Base-by-base conservation (phyloP, 768 basidiomycete genomes). In the Pleurotus pulmonarius region DNA sequence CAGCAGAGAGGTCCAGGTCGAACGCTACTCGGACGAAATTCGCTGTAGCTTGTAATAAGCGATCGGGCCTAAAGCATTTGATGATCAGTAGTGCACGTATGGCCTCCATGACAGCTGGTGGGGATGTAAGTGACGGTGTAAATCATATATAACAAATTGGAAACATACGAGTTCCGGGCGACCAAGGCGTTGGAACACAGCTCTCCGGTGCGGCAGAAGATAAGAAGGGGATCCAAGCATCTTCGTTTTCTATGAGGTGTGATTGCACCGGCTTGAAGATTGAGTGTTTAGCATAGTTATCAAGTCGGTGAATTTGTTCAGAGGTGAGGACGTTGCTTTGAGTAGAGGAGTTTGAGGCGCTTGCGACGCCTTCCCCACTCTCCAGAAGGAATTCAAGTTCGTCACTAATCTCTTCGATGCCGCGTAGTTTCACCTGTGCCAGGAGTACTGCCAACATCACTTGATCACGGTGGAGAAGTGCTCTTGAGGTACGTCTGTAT, bases 381-480 rank as follows among this genome's bases (percentile, higher is more conserved):
- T 98, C 95, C 43, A 98, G 76, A n/a, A 98, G 73, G 72, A 94
- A 92, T 65, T 97, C 94, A 16, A 96, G 69, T 65, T 96, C 95
- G 16, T 95, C 92, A 2, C 75, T 68, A 41, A 92, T 87, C 45
- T 92, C 91, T 65, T 91, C 90, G 13, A 84, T 64, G 15, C 89
- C 87, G 44, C 90, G 83, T 13, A 95, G 68, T 68, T 93, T 93
- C 59, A 96, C 87, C 66, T 96, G 94, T 0, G 93, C 88, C 26
- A 99, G 80, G 16, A 94, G 83, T 11, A 96, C 85, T 2, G 92
- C 94, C 45, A 98, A 82, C 78, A 97, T 88, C 40, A 95, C 78
- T 59, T 95, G 88, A 64, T 99, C 97, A 9, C 85, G 82, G 66
- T 98, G 88, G 15, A 98, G 81, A 18, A 99, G 75, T 0, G 95